Base-by-base conservation (phyloP, 2,329 filamentous ascomycete genomes). In the Ophiosphaerella korrae region DNA sequence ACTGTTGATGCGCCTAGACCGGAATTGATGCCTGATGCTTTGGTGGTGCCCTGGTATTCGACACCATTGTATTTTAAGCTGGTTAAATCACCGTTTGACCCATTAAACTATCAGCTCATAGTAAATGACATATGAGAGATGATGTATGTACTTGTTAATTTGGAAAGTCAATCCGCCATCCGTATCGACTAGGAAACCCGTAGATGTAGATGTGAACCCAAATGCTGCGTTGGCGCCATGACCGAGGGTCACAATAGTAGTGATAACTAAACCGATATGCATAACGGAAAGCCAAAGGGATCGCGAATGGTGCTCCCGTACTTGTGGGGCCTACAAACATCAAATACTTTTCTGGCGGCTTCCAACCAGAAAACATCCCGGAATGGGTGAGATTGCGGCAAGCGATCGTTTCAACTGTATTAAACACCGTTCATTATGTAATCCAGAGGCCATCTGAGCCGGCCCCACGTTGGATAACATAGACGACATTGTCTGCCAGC, bases 21-120 rank as follows among this genome's bases (percentile, higher is more conserved):
- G 2, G 60, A 64, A 45, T 63, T 63, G 50, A 64, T 64, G 7
- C 50, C 58, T 9, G 55, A 56, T 4, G 55, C 55, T 50, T 63
- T 63, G 14, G 44, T 13, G 11, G 57, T 62, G 2, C 60, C 59
- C 38, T 64, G 60, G 16, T 63, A 64, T 29, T 64, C 57, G 12
- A 63, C 51, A 12, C 57, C 55, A 35, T 60, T 64, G 46, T 63
- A 63, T 35, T 58, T 59, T 13, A 62, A 47, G 42, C 59, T 61
- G 9, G 50, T 64, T 29, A 64, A 54, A 32, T 64, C 62, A 38
- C 62, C 62, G 36, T 58, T 64, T 11, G 60, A 53, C 36, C 58
- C 62, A 26, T 12, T 12, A 6, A 12, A 18, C n/a, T 36, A 26
- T 45, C n/a, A 44, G 18, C 11, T 21, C 18, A 21, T 21, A 21